These are phyloP conservation scores for Davidsoniella australis DNA, from an alignment of 2,329 filamentous ascomycete species.

Conservation along the genomic window DNA sequence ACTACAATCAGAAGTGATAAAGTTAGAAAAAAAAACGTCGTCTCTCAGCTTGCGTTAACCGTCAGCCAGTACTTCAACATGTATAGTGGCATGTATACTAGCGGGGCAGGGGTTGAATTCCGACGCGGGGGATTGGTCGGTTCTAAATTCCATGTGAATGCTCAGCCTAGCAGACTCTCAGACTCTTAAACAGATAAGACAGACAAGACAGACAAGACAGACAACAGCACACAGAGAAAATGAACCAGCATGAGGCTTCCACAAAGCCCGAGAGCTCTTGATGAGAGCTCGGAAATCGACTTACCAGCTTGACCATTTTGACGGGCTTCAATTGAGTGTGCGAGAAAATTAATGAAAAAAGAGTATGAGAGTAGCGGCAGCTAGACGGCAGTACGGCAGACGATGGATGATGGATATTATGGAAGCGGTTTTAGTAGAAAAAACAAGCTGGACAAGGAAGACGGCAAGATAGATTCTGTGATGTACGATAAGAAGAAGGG, in stretches of 20 bases:
- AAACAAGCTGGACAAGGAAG: neutral
- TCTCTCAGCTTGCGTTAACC: no score
- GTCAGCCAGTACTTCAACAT: no score
- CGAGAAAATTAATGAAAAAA: conserved; percentile 3
- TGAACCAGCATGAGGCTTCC: neutral
- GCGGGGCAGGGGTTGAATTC: neutral
- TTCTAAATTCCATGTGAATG: neutral
- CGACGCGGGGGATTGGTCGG: neutral
- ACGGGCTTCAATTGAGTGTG: conserved; percentile 13
- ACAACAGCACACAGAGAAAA: neutral
- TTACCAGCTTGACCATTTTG: conserved; percentile 45
- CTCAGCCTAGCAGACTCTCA: neutral
- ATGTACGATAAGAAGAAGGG: conserved; percentile 7
- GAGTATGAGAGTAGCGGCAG: conserved; percentile 1
- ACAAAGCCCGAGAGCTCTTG: neutral
- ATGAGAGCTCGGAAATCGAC: conserved; percentile 13
- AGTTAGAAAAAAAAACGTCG: neutral
- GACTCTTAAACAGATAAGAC: no score
- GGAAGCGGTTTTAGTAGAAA: conserved; percentile 2
- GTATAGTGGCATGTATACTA: conserved; percentile 1
- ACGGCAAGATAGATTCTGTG: neutral
- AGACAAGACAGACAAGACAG: neutral
- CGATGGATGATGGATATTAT: conserved; percentile 1
- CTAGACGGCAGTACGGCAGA: neutral
- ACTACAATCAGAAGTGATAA: conserved; percentile 24